Base-by-base conservation (phyloP, 495 filamentous ascomycete genomes). In the Parathielavia hyrcaniae region DNA sequence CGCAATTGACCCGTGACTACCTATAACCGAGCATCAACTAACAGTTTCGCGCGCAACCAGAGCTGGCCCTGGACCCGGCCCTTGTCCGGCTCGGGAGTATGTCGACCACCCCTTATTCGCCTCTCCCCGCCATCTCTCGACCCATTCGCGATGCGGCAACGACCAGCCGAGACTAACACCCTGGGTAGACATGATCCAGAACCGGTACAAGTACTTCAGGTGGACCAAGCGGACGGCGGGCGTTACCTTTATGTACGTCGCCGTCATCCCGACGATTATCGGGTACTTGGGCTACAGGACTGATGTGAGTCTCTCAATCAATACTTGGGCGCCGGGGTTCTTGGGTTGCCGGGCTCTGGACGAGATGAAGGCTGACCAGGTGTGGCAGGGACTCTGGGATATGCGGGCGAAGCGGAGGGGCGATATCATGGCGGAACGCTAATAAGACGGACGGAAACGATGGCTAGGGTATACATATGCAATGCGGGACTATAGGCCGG, bases 131-230 rank as follows among this genome's bases (percentile, higher is more conserved):
- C 20, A n/a, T n/a, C 14, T 10, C 3, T 4, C 36, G 20, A 45
- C 35, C 5, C 4, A 22, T 5, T 5, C 17, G 26, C 46, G 46
- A 17, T 2, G 8, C 8, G 16, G 26, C 20, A 16, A 35, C 32
- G 36, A 17, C 9, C 10, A 16, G 5, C 16, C 47, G 20, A 49
- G 5, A n/a, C 54, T 40, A 19, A 48, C 35, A n/a, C 34, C 4
- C 23, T 22, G 23, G 13, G 19, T 66, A 98, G 93, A 87, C 68
- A 87, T 97, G 83, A 81, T 78, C 64, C 70, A 77, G 62, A 91
- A 95, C 77, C 88, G 93, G 50, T 86, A 90, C 82, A 91, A 88
- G 75, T 95, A 90, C 82, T 98, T 97, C 81, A 82, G 89, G 66
- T 97, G 88, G 88, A 97, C 86, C 14, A 79, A 83, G 23, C 79